Evolutionary conservation across 2,329 filamentous ascomycete genomes (phyloP).

Genomic region (Sarocladiaceae sp.): DNA sequence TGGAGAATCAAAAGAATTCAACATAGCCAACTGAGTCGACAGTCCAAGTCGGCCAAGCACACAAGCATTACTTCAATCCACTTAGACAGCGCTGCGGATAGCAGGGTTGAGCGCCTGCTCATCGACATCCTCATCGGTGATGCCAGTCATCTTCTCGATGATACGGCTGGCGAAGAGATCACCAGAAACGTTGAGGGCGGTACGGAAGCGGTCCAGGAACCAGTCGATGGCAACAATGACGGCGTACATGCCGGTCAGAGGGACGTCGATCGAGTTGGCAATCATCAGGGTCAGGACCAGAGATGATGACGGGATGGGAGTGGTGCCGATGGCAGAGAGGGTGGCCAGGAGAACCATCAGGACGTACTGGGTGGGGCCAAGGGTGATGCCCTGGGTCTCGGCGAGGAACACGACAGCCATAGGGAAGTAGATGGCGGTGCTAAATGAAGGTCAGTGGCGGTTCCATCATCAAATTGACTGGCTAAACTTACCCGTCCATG

Average conservation of each 20-base stretch:
- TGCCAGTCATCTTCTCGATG: conserved; percentile 19
- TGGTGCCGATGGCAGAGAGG: conserved; percentile 45
- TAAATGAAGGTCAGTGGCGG: conserved; percentile 14
- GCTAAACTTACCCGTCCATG: conserved; percentile 36
- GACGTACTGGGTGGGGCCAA: conserved; percentile 39
- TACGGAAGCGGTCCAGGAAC: conserved; percentile 51
- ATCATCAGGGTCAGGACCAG: conserved; percentile 48
- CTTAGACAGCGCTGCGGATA: conserved; percentile 1
- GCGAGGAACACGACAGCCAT: conserved; percentile 47
- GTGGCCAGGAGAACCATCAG: conserved; percentile 43
- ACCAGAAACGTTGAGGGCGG: conserved; percentile 43
- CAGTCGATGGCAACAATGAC: conserved; percentile 49
- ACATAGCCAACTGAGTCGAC: too few species aligned
- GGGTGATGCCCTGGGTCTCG: conserved; percentile 38
- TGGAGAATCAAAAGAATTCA: too few species aligned
- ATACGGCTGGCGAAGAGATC: conserved; percentile 33
- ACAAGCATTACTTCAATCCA: too few species aligned
- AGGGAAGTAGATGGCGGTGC: conserved; percentile 50
- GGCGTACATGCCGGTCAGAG: conserved; percentile 42
- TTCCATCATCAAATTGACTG: not conserved
- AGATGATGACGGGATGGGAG: conserved; percentile 45
- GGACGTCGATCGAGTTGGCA: conserved; percentile 35
- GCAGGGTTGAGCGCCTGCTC: conserved; percentile 6
- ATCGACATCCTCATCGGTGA: conserved; percentile 14
- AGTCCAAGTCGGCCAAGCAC: too few species aligned